A percentile compares a stretch with the other conserved stretches of the same genome.
Conservation (phyloP, 2,329 filamentous ascomycete species). For the Trichoderma cornu-damae region DNA sequence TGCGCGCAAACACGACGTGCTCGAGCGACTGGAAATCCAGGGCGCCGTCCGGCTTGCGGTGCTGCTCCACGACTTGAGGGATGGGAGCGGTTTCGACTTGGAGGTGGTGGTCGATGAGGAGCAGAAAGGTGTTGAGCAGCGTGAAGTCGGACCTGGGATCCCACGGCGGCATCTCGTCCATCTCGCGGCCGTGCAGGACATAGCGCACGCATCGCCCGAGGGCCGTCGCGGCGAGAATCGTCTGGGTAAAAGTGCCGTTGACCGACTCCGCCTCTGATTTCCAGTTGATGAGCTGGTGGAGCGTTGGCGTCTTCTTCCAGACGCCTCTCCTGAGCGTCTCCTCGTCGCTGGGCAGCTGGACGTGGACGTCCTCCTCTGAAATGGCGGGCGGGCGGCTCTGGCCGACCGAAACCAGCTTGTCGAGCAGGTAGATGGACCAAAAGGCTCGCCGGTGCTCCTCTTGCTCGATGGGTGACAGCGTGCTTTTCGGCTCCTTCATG, state of each 20-base stretch:
- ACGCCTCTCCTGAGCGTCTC: slow-evolving; percentile 9
- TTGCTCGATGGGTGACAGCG: slow-evolving; percentile 5
- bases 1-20: slow-evolving; percentile 12
- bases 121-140: slow-evolving; percentile 8
- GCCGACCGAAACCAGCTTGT: slow-evolving; percentile 10
- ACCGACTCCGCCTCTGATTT: slow-evolving; percentile 7
- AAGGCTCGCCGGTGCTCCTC: slow-evolving; percentile 11
- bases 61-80: slow-evolving; percentile 6
- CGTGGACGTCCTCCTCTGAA: slow-evolving; percentile 9
- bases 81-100: slow-evolving; percentile 7
- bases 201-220: slow-evolving; percentile 11
- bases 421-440: slow-evolving; percentile 11
- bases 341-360: slow-evolving; percentile 7
- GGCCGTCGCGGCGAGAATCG: slow-evolving; percentile 10
- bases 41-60: slow-evolving; percentile 7
- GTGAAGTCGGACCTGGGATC: slow-evolving; percentile 15
- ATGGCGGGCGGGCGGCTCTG: slow-evolving; percentile 11
- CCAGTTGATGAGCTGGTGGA: slow-evolving; percentile 16
- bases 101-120: slow-evolving; percentile 12
- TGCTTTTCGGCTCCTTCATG: slow-evolving; percentile 6
- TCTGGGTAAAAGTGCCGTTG: slow-evolving; percentile 13
- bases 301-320: slow-evolving; percentile 13
- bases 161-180: slow-evolving; percentile 12
- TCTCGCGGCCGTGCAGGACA: slow-evolving; percentile 9
- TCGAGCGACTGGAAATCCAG: slow-evolving; percentile 13